Base-by-base conservation (phyloP, 495 filamentous ascomycete species). In the Chaetomium fimeti region DNA sequence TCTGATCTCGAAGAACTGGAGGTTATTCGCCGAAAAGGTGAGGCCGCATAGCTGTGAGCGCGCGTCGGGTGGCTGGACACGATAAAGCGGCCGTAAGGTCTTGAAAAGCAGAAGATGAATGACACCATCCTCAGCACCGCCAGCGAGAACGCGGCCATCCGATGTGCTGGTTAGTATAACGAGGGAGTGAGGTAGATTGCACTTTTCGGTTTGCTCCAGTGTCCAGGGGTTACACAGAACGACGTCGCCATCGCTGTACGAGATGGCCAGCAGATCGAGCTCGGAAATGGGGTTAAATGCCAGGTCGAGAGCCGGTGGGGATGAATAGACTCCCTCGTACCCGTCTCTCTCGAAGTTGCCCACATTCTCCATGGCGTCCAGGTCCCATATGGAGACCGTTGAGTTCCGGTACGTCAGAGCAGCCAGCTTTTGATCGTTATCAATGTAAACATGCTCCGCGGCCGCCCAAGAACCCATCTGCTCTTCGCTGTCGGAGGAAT, bases 201-300 rank as follows among this genome's bases (percentile, higher is more conserved):
- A 13, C 22, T 24, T 6, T 12, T 4, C 47, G 11, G 13, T 40
- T 15, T 40, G 38, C 11, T 40, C 5, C 2, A 40, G 38, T 15
- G 38, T 40, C 38, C 38, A 40, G 13, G 38, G 38, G 38, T 40
- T 40, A 40, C 38, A 40, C 8, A 40, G 38, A 13, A 40, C 38
- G 9, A 40, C 38, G 13, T 40, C 38, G 9, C 38, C 38, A 15
- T 40, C 38, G 9, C 12, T 6, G 7, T 32, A 32, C 13, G 38
- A 40, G 38, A 40, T 40, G 11, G 38, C 38, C 8, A 40, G 5
- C 8, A 40, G 38, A 11, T 40, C 60, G 8, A 58, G 45, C 1
- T 63, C 66, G 9, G 56, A 20, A 11, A 57, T n/a, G 8, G 56
- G 61, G n/a, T 48, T 63, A 27, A 68, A 64, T 7, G 43, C 52